Evolutionary conservation across 1,284 basidiomycete genomes (phyloP).

Genomic region (Neolentinus lepideus): DNA sequence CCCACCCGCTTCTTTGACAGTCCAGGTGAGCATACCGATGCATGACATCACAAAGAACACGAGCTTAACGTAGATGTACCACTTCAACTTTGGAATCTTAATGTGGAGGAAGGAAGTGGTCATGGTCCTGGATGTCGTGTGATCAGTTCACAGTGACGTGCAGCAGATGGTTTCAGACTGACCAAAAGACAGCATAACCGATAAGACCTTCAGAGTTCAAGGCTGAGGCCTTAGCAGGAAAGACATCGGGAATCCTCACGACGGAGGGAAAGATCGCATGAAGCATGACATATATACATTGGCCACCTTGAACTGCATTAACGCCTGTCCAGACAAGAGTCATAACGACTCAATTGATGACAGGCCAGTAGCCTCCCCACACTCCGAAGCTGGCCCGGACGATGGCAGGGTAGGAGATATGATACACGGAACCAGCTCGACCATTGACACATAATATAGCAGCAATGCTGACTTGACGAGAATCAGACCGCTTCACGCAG

Average conservation of each 20-base stretch:
- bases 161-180: neutral
- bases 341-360: slow-evolving; percentile 8
- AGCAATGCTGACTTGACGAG: neutral
- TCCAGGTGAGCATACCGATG: neutral
- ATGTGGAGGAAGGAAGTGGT: neutral
- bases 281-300: slow-evolving; percentile 12
- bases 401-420: neutral
- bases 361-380: slow-evolving; percentile 8
- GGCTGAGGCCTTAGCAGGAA: slow-evolving; percentile 15
- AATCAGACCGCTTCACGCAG: neutral
- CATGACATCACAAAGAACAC: neutral
- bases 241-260: slow-evolving; percentile 14
- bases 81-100: neutral
- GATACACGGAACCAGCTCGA: neutral
- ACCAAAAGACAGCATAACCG: slow-evolving; percentile 3
- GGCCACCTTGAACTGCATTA: slow-evolving; percentile 18
- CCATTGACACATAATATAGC: neutral
- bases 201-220: slow-evolving; percentile 12
- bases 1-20: neutral
- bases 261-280: slow-evolving; percentile 16
- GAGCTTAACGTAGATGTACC: neutral
- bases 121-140: neutral
- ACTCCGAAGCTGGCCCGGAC: slow-evolving; percentile 16
- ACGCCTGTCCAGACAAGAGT: slow-evolving; percentile 20
- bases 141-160: neutral